phyloP scores from a whole-genome alignment of 2,329 filamentous ascomycete genomes.

The Colletotrichum higginsianum region DNA sequence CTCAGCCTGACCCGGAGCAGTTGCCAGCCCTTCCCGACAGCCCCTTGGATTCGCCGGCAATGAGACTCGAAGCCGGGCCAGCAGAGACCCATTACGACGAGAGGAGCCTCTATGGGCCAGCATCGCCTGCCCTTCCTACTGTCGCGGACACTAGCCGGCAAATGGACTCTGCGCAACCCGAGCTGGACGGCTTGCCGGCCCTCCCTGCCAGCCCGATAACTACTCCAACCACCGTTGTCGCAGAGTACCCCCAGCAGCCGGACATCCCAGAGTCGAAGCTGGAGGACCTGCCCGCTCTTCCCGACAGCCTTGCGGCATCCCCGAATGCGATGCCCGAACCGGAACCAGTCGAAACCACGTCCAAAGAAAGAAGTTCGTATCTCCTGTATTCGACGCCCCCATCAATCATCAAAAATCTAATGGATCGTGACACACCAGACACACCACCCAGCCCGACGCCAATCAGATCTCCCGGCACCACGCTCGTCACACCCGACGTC shows the following conservation, averaged over 20 bases:
- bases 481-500: slow-evolving; percentile 44
- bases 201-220: slow-evolving; percentile 40
- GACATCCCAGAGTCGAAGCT: slow-evolving; percentile 13
- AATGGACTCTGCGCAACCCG: neutral
- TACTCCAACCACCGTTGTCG: slow-evolving; percentile 20
- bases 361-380: slow-evolving; percentile 60
- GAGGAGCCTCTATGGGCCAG: neutral
- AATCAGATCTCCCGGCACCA: slow-evolving; percentile 42
- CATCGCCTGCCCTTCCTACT: slow-evolving; percentile 16
- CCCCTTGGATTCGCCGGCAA: slow-evolving; percentile 3
- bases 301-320: slow-evolving; percentile 23
- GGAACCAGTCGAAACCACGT: slow-evolving; percentile 57
- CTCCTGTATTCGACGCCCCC: slow-evolving; percentile 57
- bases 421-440: slow-evolving; percentile 43
- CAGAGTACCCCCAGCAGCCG: neutral
- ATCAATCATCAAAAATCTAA: slow-evolving; percentile 49
- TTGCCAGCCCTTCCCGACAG: slow-evolving; percentile 29
- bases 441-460: slow-evolving; percentile 48
- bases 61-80: neutral
- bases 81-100: neutral
- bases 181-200: slow-evolving; percentile 29
- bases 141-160: neutral
- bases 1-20: slow-evolving; percentile 1
- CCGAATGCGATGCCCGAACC: slow-evolving; percentile 53
- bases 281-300: slow-evolving; percentile 34